Conservation (phyloP, 805 yeast genomes). For the Dipodascus geniculatus region DNA sequence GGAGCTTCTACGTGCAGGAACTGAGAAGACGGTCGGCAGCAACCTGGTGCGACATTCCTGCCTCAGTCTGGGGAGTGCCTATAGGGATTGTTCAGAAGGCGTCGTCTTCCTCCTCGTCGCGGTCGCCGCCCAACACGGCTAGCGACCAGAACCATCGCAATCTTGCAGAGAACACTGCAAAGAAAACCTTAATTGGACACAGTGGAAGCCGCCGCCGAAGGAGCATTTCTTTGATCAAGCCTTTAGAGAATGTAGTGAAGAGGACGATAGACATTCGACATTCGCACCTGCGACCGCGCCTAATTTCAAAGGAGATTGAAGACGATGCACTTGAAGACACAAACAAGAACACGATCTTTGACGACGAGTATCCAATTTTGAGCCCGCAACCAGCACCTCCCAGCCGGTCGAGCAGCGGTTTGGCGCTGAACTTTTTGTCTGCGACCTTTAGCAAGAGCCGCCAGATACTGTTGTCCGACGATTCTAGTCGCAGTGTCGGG, state of each 20-base stretch:
- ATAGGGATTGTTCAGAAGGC: slow-evolving; percentile 16
- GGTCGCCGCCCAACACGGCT: slow-evolving; percentile 5
- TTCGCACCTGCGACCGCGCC: slow-evolving; percentile 38
- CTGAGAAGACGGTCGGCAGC: slow-evolving; percentile 20
- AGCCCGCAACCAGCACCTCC: not conserved
- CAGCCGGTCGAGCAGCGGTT: not conserved
- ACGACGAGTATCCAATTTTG: not conserved
- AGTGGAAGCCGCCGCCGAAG: not conserved
- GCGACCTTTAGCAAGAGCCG: not conserved
- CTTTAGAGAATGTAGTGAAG: not conserved
- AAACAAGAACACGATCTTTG: not conserved
- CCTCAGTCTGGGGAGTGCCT: slow-evolving; percentile 22
- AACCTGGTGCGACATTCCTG: slow-evolving; percentile 19
- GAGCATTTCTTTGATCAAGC: not conserved
- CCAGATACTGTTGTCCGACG: not conserved
- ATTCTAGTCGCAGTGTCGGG: not conserved
- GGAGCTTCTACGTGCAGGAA: slow-evolving; percentile 22
- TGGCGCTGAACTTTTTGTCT: not conserved
- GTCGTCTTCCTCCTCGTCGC: too few relatives aligned
- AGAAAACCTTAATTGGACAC: not conserved
- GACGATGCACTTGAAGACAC: slow-evolving; percentile 28
- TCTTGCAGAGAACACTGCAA: not conserved
- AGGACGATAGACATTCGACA: slow-evolving; percentile 25
- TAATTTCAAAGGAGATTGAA: slow-evolving; percentile 66
- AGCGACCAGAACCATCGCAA: slow-evolving; percentile 10